Conservation (phyloP, 371 early-diverging fungal genomes). For the Zychaea mexicana region DNA sequence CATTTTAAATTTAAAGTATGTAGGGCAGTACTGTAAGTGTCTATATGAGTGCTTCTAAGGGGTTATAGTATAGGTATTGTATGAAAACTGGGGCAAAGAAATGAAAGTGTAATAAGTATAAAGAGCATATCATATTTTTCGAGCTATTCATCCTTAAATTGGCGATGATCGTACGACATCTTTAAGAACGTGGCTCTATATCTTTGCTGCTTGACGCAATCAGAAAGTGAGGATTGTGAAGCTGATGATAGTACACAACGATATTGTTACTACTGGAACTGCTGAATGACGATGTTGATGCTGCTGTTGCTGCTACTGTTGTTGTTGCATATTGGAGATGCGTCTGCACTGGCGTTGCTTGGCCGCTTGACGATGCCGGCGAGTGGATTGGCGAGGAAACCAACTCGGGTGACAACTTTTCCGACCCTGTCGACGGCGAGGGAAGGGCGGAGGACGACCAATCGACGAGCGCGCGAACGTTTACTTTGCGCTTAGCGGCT, state of each 20-base stretch:
- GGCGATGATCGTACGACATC: too few species aligned
- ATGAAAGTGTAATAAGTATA: too few species aligned
- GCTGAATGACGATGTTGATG: not conserved
- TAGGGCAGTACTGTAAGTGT: too few species aligned
- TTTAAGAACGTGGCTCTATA: too few species aligned
- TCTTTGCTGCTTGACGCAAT: too few species aligned
- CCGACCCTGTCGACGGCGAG: slow-evolving; percentile 11
- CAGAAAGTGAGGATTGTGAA: not conserved
- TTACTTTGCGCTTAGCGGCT: slow-evolving; percentile 48
- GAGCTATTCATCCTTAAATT: too few species aligned
- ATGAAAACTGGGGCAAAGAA: too few species aligned
- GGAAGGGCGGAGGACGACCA: slow-evolving; percentile 25
- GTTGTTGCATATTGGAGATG: not conserved
- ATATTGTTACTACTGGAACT: slow-evolving; percentile 3
- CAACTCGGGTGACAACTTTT: not conserved
- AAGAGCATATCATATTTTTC: too few species aligned
- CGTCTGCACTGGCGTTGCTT: not conserved
- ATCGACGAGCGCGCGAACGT: slow-evolving; percentile 39
- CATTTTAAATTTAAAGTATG: too few species aligned
- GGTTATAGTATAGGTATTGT: too few species aligned
- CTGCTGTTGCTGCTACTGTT: not conserved
- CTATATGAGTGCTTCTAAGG: too few species aligned
- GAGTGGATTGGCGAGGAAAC: not conserved
- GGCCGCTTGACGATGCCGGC: not conserved
- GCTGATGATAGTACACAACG: not conserved